These are phyloP conservation scores for Barnettozyma sucrosica DNA, from an alignment of 805 yeast genomes.

Conservation along the genomic window DNA sequence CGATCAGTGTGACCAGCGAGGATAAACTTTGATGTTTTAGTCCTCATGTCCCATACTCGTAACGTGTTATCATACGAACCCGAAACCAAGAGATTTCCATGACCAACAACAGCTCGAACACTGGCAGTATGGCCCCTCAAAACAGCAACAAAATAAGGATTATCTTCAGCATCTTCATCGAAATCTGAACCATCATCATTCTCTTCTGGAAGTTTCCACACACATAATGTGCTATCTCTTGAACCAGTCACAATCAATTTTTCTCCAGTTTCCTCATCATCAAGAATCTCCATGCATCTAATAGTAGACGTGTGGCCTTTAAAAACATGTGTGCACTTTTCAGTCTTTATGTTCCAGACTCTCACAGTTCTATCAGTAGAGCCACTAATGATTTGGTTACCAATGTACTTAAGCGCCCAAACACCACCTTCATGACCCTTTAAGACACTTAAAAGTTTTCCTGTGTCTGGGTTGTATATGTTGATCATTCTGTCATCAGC, in stretches of 20 bases:
- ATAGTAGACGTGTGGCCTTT: slow-evolving; percentile 91
- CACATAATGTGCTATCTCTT: slow-evolving; percentile 75
- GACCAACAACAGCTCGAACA: slow-evolving; percentile 83
- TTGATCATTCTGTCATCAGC: slow-evolving; percentile 83
- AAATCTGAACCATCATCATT: slow-evolving; percentile 27
- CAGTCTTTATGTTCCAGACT: slow-evolving; percentile 84
- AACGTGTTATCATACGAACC: slow-evolving; percentile 90
- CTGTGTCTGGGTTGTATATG: slow-evolving; percentile 72
- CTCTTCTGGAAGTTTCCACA: slow-evolving; percentile 72
- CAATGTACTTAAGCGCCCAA: slow-evolving; percentile 91
- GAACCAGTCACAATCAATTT: slow-evolving; percentile 85
- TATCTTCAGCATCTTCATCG: slow-evolving; percentile 30
- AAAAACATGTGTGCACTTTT: slow-evolving; percentile 85
- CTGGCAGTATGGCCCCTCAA: slow-evolving; percentile 72
- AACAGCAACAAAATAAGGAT: slow-evolving; percentile 63
- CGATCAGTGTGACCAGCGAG: slow-evolving; percentile 81
- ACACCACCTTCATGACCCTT: slow-evolving; percentile 97
- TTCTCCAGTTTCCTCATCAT: slow-evolving; percentile 54
- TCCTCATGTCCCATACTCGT: slow-evolving; percentile 85
- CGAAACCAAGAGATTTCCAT: slow-evolving; percentile 75
- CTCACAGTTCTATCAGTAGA: slow-evolving; percentile 93
- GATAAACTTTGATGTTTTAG: slow-evolving; percentile 66
- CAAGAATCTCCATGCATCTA: slow-evolving; percentile 79
- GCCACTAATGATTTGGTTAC: slow-evolving; percentile 83
- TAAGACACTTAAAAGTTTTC: slow-evolving; percentile 54